Percentiles rank a stretch among this genome's conserved stretches.
Evolutionary conservation across 768 basidiomycete species (phyloP).

Genomic region (Gloeopeniophorella convolvens): DNA sequence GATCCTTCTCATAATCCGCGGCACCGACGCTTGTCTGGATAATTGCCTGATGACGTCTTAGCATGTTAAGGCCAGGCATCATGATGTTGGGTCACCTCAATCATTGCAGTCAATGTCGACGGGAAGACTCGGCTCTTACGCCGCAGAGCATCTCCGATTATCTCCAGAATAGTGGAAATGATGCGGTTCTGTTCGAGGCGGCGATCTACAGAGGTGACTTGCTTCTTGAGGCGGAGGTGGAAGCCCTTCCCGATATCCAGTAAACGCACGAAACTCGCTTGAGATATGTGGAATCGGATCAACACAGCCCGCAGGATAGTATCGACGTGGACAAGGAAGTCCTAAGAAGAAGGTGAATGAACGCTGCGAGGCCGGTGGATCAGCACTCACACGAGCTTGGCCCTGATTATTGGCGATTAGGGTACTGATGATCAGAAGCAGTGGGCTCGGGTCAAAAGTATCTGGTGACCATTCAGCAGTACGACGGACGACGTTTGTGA

Average conservation of each 20-base stretch:
- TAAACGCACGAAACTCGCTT: constrained; percentile 38
- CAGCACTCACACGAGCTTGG: constrained; percentile 41
- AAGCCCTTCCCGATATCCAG: constrained; percentile 42
- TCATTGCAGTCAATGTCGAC: constrained; percentile 41
- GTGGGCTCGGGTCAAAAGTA: constrained; percentile 47
- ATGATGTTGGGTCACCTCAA: constrained; percentile 40
- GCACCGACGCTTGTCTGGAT: constrained; percentile 26
- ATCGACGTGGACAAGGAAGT: constrained; percentile 52
- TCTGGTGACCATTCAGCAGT: constrained; percentile 48
- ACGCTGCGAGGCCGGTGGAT: neutral
- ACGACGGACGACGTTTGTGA: constrained; percentile 48
- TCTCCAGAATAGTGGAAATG: constrained; percentile 33
- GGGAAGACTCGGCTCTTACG: constrained; percentile 46
- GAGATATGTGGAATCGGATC: constrained; percentile 42
- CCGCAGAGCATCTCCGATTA: constrained; percentile 46
- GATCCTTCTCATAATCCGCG: constrained; percentile 7
- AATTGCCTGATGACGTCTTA: constrained; percentile 24
- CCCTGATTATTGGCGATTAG: constrained; percentile 57
- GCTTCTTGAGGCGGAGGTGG: constrained; percentile 27
- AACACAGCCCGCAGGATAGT: constrained; percentile 51
- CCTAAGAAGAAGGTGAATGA: constrained; percentile 32
- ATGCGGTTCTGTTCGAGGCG: constrained; percentile 15
- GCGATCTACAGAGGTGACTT: neutral
- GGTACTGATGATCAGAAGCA: constrained; percentile 44
- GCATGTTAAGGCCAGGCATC: neutral